Evolutionary conservation across 1,139 yeast genomes (phyloP), one percentile per base, ranked within the genome.

Genomic region (Nadsonia starkeyi-henricii): DNA sequence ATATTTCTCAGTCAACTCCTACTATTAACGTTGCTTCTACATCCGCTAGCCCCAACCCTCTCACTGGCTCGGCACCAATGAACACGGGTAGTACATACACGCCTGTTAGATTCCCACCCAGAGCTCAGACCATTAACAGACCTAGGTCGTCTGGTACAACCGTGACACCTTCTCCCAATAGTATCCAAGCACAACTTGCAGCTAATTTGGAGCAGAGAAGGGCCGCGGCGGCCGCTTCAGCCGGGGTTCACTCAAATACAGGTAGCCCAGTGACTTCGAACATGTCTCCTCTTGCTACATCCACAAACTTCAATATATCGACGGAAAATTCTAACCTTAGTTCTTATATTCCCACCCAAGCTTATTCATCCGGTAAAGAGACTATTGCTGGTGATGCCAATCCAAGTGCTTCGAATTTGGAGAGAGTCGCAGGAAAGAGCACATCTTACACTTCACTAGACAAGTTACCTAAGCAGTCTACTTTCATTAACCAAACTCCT

Each of bases 171-270:
- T 53, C 55, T 3, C 51, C 57, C 17, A 55, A 45, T 46, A 57
- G 58, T 44, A 55, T 54, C 19, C 58, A 49, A 46, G 58, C 53
- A 7, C 58, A 51, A 44, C 51, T 53, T 43, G 57, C 56, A 7
- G 58, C 56, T 21, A 53, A 50, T 45, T 52, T 50, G 20, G 53
- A 47, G 43, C 50, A 45, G 33, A 52, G 50, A 42, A 33, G 39
- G 12, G 39, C 39, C 3, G 39, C 39, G 4, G 39, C 39, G 4
- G 39, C 39, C 17, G 39, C 39, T 15, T 33, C 52, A 42, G 44
- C 50, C 30, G 8, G 44, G 44, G 23, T 42, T 39, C 42, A 47
- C 50, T 8, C 42, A 47, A 23, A 41, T 30, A 20, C 9, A 5
- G 28, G 28, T 23, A 23, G 28, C 28, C 28, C 5, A 23, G 28